Percentiles rank a stretch among this genome's conserved stretches.
Evolutionary conservation across 768 basidiomycete species (phyloP).

Genomic region (Serendipita indica): DNA sequence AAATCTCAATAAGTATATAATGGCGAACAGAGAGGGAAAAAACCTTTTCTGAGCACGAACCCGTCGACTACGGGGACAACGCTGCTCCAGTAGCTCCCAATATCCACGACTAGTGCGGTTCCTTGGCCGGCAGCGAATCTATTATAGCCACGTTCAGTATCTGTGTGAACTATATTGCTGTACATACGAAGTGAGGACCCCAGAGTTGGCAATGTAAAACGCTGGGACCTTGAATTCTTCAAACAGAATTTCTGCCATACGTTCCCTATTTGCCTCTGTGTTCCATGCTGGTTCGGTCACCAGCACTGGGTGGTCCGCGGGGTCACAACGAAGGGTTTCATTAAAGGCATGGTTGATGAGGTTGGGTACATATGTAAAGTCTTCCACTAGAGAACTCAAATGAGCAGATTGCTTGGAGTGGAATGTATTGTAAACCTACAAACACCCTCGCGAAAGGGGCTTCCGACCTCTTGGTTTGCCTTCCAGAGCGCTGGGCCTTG

Average conservation of each 20-base stretch:
- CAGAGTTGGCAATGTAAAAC: slow-evolving; percentile 91
- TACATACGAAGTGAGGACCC: slow-evolving; percentile 79
- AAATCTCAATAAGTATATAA: background rate
- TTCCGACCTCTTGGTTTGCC: slow-evolving; percentile 72
- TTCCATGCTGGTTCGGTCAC: slow-evolving; percentile 97
- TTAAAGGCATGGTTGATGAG: slow-evolving; percentile 61
- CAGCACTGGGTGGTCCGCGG: slow-evolving; percentile 79
- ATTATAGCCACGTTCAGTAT: background rate
- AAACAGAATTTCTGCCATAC: slow-evolving; percentile 95
- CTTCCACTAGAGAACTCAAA: slow-evolving; percentile 23
- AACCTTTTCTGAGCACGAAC: slow-evolving; percentile 91
- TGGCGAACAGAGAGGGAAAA: slow-evolving; percentile 10
- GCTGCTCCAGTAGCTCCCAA: slow-evolving; percentile 78
- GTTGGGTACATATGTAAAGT: slow-evolving; percentile 59
- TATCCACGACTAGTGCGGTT: slow-evolving; percentile 90
- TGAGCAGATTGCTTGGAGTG: background rate
- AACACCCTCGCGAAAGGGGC: slow-evolving; percentile 71
- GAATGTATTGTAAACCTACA: slow-evolving; percentile 33
- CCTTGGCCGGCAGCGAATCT: slow-evolving; percentile 96
- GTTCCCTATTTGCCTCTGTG: slow-evolving; percentile 77
- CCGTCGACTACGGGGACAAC: slow-evolving; percentile 95
- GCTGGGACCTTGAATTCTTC: slow-evolving; percentile 91
- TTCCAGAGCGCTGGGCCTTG: slow-evolving; percentile 84
- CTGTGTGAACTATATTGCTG: background rate
- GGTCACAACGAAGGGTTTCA: slow-evolving; percentile 60